A percentile compares a stretch with the other conserved stretches of the same genome.
Conservation (phyloP, 805 yeast species). For the Candida methanosorbosa region DNA sequence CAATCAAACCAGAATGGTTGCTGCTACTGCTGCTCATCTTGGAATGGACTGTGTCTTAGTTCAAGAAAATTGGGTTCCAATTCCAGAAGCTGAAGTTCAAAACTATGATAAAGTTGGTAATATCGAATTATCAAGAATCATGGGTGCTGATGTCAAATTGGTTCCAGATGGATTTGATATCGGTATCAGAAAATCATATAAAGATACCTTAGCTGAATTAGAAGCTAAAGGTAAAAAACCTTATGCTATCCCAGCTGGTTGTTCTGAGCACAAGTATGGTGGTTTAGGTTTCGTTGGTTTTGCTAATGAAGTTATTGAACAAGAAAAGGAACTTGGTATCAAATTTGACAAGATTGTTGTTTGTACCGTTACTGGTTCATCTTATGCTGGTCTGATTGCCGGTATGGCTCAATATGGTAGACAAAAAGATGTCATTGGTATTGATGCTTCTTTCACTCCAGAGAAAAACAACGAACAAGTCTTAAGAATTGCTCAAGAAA, state of each 20-base stretch:
- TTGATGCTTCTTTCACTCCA: slow-evolving; percentile 28
- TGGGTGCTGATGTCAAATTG: slow-evolving; percentile 28
- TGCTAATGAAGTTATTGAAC: slow-evolving; percentile 25
- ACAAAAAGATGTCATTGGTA: slow-evolving; percentile 25
- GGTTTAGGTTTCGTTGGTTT: slow-evolving; percentile 28
- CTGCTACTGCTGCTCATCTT: slow-evolving; percentile 27
- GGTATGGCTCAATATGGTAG: slow-evolving; percentile 27
- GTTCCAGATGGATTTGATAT: slow-evolving; percentile 27
- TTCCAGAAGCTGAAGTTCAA: slow-evolving; percentile 21
- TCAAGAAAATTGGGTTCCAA: slow-evolving; percentile 28
- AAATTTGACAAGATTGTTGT: slow-evolving; percentile 26
- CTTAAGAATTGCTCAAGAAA: slow-evolving; percentile 23
- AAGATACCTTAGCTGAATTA: slow-evolving; percentile 21
- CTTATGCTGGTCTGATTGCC: slow-evolving; percentile 26
- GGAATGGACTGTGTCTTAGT: slow-evolving; percentile 27
- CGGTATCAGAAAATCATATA: slow-evolving; percentile 26
- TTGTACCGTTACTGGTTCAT: slow-evolving; percentile 26
- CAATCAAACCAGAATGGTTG: slow-evolving; percentile 27
- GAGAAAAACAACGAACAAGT: slow-evolving; percentile 26
- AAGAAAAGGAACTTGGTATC: slow-evolving; percentile 24
- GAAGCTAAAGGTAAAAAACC: slow-evolving; percentile 23
- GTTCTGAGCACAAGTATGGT: slow-evolving; percentile 27
- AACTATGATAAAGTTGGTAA: slow-evolving; percentile 27
- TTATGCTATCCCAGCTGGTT: slow-evolving; percentile 29
- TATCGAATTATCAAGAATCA: slow-evolving; percentile 26